A percentile compares a stretch with the other conserved stretches of the same genome.
These are phyloP conservation scores for Termitomyces heimii DNA, from an alignment of 768 basidiomycete species.

Conservation along the genomic window DNA sequence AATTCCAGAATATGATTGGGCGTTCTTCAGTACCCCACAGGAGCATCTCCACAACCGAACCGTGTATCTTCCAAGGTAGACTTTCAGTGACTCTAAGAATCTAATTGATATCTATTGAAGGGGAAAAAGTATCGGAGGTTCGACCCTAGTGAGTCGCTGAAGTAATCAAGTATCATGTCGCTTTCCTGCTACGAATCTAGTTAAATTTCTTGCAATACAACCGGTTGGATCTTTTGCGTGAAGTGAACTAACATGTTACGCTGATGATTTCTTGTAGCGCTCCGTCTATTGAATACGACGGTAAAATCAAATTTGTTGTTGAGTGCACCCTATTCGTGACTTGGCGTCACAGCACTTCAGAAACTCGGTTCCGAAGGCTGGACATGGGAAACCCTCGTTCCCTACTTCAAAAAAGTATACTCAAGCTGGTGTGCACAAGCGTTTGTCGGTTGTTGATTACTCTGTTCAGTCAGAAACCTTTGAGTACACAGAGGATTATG, in stretches of 20 bases:
- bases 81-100: no score
- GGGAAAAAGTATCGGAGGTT: slow-evolving; percentile 1
- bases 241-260: no score
- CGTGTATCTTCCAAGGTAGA: background rate
- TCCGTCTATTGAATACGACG: background rate
- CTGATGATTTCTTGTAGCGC: background rate
- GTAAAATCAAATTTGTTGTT: background rate
- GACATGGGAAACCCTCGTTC: no score
- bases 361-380: no score
- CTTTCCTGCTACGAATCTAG: background rate
- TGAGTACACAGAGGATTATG: no score
- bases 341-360: no score
- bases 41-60: background rate
- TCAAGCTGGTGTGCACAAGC: no score
- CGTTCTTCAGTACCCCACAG: background rate
- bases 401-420: no score
- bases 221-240: background rate
- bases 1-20: background rate
- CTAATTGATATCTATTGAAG: background rate
- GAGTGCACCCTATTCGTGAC: background rate
- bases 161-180: background rate
- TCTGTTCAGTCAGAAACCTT: no score
- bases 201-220: background rate
- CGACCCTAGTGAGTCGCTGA: background rate
- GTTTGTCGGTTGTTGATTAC: no score